Conservation (phyloP, 2,329 filamentous ascomycete genomes). For the Ophiostoma tasmaniense region DNA sequence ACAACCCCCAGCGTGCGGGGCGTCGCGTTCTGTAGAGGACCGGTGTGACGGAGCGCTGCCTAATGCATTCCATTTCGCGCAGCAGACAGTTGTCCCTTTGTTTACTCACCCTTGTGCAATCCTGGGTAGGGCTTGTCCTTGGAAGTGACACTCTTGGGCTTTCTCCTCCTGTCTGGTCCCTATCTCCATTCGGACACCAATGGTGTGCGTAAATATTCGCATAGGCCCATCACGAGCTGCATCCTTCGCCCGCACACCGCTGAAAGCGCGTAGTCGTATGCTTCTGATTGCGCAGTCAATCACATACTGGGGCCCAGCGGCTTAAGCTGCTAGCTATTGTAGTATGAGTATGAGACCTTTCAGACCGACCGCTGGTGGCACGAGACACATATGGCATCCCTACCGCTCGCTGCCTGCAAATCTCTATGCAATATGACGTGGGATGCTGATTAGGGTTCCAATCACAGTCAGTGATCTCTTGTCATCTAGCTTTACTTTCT, state of each 20-base stretch:
- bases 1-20: not conserved
- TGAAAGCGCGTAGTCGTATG: not conserved
- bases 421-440: not conserved
- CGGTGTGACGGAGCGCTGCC: not conserved
- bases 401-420: not conserved
- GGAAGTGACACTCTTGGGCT: not conserved
- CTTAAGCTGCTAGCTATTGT: too few relatives aligned
- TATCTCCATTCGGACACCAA: constrained; percentile 2
- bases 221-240: not conserved
- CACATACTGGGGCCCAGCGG: not conserved
- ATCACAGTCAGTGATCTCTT: not conserved
- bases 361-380: not conserved
- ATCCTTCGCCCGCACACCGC: not conserved
- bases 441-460: not conserved
- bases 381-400: not conserved
- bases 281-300: too few relatives aligned
- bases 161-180: not conserved
- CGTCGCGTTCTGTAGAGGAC: not conserved
- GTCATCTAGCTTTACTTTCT: not conserved
- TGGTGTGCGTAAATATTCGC: not conserved
- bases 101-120: not conserved
- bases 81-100: not conserved
- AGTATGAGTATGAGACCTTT: not conserved
- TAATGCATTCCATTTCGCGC: not conserved
- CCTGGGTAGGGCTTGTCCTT: too few relatives aligned